Evolutionary conservation across 371 early-diverging fungal species (phyloP).

Genomic region (Phascolomyces articulosus): DNA sequence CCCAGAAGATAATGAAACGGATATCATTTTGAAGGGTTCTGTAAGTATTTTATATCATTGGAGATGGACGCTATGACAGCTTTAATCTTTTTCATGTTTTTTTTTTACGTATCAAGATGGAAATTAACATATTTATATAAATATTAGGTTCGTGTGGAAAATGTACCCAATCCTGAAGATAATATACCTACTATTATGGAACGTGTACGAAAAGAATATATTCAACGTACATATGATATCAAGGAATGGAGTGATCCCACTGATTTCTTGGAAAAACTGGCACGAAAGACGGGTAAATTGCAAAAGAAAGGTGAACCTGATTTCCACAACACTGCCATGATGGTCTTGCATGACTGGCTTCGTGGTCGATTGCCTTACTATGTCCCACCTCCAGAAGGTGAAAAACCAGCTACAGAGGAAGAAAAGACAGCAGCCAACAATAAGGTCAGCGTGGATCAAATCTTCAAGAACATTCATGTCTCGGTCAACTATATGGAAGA

Average conservation of each 20-base stretch:
- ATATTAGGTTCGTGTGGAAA: constrained; percentile 87
- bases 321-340: constrained; percentile 91
- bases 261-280: constrained; percentile 93
- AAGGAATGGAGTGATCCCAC: constrained; percentile 80
- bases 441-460: constrained; percentile 72
- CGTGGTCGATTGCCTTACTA: constrained; percentile 99
- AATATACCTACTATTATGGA: constrained; percentile 87
- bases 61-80: too few species aligned
- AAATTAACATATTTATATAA: neutral
- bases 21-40: constrained; percentile 98
- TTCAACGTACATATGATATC: constrained; percentile 90
- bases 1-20: constrained; percentile 86
- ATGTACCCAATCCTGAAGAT: constrained; percentile 92
- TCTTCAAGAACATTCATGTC: constrained; percentile 85
- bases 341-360: constrained; percentile 99
- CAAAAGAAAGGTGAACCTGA: constrained; percentile 98
- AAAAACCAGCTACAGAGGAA: constrained; percentile 23
- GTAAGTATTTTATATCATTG: constrained; percentile 45
- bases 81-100: too few species aligned
- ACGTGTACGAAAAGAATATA: constrained; percentile 88
- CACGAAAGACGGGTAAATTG: constrained; percentile 90
- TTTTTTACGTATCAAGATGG: too few species aligned
- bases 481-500: constrained; percentile 76
- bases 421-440: constrained; percentile 30
- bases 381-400: constrained; percentile 79